Evolutionary conservation across 1,139 yeast species (phyloP).

Genomic region (Geotrichum reessii): DNA sequence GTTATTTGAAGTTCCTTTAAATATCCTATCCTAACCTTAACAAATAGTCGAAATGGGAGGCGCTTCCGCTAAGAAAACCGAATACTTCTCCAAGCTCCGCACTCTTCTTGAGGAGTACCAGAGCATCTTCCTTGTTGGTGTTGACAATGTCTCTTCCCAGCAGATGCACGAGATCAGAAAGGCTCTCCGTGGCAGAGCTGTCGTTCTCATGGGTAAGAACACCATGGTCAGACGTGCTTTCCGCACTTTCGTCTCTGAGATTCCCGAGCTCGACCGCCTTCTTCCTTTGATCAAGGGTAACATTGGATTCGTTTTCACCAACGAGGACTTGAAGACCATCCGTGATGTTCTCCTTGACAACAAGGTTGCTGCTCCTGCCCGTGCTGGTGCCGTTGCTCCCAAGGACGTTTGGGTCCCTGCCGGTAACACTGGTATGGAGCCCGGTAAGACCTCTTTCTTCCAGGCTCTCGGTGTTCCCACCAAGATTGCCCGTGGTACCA

Average conservation of each 20-base stretch:
- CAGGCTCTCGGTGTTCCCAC: constrained; percentile 99
- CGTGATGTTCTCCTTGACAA: constrained; percentile 83
- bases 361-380: constrained; percentile 99
- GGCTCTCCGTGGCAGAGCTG: constrained; percentile 90
- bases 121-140: constrained; percentile 97
- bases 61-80: constrained; percentile 93
- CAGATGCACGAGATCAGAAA: constrained; percentile 99
- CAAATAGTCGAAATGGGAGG: constrained; percentile 98
- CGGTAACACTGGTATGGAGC: constrained; percentile 99
- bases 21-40: constrained; percentile 77
- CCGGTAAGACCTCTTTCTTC: constrained; percentile 99
- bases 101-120: constrained; percentile 92
- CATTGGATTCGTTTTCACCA: constrained; percentile 99
- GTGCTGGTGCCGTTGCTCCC: constrained; percentile 99
- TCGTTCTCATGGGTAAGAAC: constrained; percentile 99
- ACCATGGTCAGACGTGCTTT: constrained; percentile 99
- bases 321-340: constrained; percentile 83
- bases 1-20: constrained; percentile 57
- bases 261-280: constrained; percentile 94
- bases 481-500: constrained; percentile 99
- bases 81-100: constrained; percentile 93
- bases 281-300: constrained; percentile 95
- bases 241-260: constrained; percentile 87
- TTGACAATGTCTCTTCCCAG: constrained; percentile 99
- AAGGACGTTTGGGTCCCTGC: constrained; percentile 96